Evolutionary conservation across 2,329 filamentous ascomycete genomes (phyloP).

Genomic region (Botrytis tulipae): DNA sequence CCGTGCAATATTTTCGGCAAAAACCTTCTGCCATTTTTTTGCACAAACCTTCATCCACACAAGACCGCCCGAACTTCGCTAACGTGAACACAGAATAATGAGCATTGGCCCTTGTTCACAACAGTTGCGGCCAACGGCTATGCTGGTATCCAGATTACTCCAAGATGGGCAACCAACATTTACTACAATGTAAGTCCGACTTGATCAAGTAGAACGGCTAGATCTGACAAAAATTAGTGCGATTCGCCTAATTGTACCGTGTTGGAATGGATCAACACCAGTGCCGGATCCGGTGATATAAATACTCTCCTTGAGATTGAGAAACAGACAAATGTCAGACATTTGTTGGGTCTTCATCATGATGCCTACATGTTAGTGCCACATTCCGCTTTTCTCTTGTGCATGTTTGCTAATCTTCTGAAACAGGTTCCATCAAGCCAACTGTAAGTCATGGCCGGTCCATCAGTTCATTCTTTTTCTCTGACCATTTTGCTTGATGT

Average conservation of each 20-base stretch:
- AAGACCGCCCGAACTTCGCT: neutral
- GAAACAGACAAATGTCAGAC: conserved; percentile 51
- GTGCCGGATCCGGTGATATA: conserved; percentile 53
- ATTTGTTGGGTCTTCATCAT: conserved; percentile 51
- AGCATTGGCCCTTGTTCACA: conserved; percentile 56
- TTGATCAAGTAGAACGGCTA: neutral
- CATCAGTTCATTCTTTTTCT: neutral
- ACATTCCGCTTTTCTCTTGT: too few species aligned
- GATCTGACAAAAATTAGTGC: conserved; percentile 40
- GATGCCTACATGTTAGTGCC: conserved; percentile 31
- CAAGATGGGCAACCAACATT: conserved; percentile 60
- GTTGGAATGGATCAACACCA: conserved; percentile 60
- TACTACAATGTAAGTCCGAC: conserved; percentile 52
- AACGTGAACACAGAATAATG: conserved; percentile 24
- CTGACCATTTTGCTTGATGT: neutral
- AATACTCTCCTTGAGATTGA: conserved; percentile 50
- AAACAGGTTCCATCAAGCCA: conserved; percentile 50
- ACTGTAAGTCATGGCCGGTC: conserved; percentile 2
- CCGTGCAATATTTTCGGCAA: neutral
- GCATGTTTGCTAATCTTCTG: neutral
- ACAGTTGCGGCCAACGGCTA: conserved; percentile 52
- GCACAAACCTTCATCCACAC: neutral
- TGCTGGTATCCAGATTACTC: conserved; percentile 55
- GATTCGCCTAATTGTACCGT: conserved; percentile 54
- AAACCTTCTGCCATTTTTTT: neutral